Percentiles rank a stretch among this genome's conserved stretches.
Conservation (phyloP, 768 basidiomycete species). For the Clavulina sp. region DNA sequence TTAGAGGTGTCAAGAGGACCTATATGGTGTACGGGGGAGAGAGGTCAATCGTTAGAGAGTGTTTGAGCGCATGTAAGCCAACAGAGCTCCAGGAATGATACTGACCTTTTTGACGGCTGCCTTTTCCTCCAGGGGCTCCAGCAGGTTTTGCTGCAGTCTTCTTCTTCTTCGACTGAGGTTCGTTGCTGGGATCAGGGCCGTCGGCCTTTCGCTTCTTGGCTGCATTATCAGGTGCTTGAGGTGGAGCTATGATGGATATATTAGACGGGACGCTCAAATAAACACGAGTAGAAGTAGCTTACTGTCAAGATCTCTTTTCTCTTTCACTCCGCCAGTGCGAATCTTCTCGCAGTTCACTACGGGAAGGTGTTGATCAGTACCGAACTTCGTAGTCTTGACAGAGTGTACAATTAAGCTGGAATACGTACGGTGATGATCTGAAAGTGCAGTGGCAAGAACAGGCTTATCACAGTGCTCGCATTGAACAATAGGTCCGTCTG, state of each 20-base stretch:
- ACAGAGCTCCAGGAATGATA: conserved; percentile 37
- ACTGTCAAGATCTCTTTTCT: conserved; percentile 36
- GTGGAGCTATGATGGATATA: background rate
- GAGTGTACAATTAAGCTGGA: conserved; percentile 6
- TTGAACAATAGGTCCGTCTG: conserved; percentile 45
- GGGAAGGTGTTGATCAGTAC: background rate
- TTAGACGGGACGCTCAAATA: conserved; percentile 12
- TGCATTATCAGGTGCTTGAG: conserved; percentile 15
- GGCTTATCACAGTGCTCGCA: conserved; percentile 76
- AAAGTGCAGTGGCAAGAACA: conserved; percentile 52
- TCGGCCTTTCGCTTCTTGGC: conserved; percentile 65
- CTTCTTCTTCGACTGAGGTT: conserved; percentile 59
- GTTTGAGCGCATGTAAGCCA: background rate
- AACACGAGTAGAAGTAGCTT: conserved; percentile 1
- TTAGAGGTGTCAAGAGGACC: conserved; percentile 77
- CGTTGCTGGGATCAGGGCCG: conserved; percentile 44
- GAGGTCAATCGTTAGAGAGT: background rate
- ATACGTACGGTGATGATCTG: conserved; percentile 55
- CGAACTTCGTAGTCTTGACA: background rate
- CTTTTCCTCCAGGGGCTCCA: conserved; percentile 36
- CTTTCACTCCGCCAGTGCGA: conserved; percentile 27
- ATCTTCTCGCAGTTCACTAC: conserved; percentile 47
- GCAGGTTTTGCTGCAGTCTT: conserved; percentile 28
- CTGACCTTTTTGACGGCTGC: conserved; percentile 18
- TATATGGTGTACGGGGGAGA: conserved; percentile 5